These are phyloP conservation scores for Gnetum montanum DNA, from an alignment of 75 land plant genomes.

Conservation along the genomic window DNA sequence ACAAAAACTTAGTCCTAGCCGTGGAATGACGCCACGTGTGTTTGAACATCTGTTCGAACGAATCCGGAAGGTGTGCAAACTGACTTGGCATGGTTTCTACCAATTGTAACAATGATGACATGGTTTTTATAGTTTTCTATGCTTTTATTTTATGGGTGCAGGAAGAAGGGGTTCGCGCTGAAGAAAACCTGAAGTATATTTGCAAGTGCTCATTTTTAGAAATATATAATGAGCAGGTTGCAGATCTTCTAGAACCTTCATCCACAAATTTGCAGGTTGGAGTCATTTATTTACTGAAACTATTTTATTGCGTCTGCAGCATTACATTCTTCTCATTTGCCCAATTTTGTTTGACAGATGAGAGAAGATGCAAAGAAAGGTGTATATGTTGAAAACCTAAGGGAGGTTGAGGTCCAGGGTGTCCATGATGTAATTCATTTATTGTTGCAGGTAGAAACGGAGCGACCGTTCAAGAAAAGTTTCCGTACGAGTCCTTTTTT, in stretches of 20 bases:
- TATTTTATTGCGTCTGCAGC: not conserved
- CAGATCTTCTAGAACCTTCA: slow-evolving; percentile 87
- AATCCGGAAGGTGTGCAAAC: slow-evolving; percentile 50
- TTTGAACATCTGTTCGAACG: slow-evolving; percentile 86
- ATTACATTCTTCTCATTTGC: not conserved
- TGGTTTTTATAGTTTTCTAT: not conserved
- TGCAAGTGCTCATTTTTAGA: slow-evolving; percentile 93
- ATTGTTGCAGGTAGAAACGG: slow-evolving; percentile 69
- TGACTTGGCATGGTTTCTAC: not conserved
- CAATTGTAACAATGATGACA: not conserved
- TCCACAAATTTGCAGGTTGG: slow-evolving; percentile 78
- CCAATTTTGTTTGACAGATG: slow-evolving; percentile 30
- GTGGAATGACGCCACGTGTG: slow-evolving; percentile 97
- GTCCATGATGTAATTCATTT: slow-evolving; percentile 82
- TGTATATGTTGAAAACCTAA: slow-evolving; percentile 85
- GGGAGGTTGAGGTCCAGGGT: slow-evolving; percentile 73
- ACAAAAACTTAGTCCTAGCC: slow-evolving; percentile 59
- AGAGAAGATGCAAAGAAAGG: slow-evolving; percentile 91
- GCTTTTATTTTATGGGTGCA: no score
- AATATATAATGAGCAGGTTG: slow-evolving; percentile 95
- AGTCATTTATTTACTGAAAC: not conserved
- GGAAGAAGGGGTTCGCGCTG: slow-evolving; percentile 68
- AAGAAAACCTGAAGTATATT: slow-evolving; percentile 57
- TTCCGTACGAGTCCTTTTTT: not conserved
- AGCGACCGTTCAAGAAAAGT: not conserved